Conservation (phyloP, 257 asterid genomes). For the Gynochthodes officinalis region DNA sequence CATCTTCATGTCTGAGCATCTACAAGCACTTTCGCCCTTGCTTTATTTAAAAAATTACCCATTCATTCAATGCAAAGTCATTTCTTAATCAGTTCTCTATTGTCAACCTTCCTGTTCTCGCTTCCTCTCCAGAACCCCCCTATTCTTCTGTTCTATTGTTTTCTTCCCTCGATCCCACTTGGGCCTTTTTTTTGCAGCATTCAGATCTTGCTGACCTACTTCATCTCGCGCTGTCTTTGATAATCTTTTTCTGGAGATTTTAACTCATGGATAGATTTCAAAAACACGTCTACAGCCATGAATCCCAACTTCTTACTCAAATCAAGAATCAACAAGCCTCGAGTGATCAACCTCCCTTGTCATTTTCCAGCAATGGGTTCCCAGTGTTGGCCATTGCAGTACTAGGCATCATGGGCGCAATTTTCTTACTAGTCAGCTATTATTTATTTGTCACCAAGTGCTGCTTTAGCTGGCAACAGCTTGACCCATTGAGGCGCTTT, state of each 20-base stretch:
- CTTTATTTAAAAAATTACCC: constrained; percentile 28
- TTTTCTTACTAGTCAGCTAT: constrained; percentile 60
- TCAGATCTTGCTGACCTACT: constrained; percentile 16
- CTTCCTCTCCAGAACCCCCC: not conserved
- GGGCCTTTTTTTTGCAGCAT: not conserved
- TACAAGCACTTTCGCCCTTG: constrained; percentile 40
- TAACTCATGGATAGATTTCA: constrained; percentile 30
- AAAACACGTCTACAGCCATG: constrained; percentile 20
- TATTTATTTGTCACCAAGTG: constrained; percentile 63
- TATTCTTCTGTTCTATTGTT: not conserved
- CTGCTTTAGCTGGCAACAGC: constrained; percentile 68
- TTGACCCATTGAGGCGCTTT: constrained; percentile 58
- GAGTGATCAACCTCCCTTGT: constrained; percentile 31
- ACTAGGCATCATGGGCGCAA: constrained; percentile 62
- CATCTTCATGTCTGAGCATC: constrained; percentile 45
- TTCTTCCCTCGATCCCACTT: not conserved
- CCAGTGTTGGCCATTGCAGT: constrained; percentile 70
- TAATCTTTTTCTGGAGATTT: not conserved
- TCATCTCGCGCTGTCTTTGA: constrained; percentile 1
- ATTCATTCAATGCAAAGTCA: constrained; percentile 15
- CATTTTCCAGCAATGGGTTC: constrained; percentile 42
- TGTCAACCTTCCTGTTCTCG: not conserved
- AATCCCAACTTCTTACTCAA: constrained; percentile 33
- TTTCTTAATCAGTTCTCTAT: constrained; percentile 31
- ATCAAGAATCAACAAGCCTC: constrained; percentile 30